Conservation (phyloP, 164 flowering plant species). For the Tinospora cordifolia region DNA sequence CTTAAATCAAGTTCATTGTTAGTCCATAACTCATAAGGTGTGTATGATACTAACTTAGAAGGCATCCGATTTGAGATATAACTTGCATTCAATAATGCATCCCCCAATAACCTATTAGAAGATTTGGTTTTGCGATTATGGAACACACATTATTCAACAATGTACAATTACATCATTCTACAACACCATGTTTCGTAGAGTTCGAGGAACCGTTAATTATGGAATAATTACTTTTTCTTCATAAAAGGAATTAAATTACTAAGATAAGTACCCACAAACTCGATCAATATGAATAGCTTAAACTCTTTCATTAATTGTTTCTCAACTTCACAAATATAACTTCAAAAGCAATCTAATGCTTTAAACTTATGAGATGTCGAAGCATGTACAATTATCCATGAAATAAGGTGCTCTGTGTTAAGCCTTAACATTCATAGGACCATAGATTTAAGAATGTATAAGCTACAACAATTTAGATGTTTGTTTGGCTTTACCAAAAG, state of each 20-base stretch:
- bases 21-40: too few species aligned
- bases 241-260: not conserved
- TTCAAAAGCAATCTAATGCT: slow-evolving; percentile 5
- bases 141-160: not conserved
- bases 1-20: too few species aligned
- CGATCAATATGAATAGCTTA: not conserved
- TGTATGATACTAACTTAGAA: too few species aligned
- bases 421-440: not conserved
- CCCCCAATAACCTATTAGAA: too few species aligned
- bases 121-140: too few species aligned
- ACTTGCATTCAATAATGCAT: too few species aligned
- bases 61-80: too few species aligned
- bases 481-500: not conserved
- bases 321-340: not conserved
- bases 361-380: slow-evolving; percentile 1
- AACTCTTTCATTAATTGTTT: not conserved
- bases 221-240: not conserved
- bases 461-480: not conserved
- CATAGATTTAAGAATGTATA: slow-evolving; percentile 6
- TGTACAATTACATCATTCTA: not conserved
- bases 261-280: not conserved
- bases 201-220: not conserved
- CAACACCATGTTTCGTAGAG: not conserved
- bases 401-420: slow-evolving; percentile 1
- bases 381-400: slow-evolving; percentile 6